Base-by-base conservation (phyloP, 2,329 filamentous ascomycete species). In the Mariannaea sp. region DNA sequence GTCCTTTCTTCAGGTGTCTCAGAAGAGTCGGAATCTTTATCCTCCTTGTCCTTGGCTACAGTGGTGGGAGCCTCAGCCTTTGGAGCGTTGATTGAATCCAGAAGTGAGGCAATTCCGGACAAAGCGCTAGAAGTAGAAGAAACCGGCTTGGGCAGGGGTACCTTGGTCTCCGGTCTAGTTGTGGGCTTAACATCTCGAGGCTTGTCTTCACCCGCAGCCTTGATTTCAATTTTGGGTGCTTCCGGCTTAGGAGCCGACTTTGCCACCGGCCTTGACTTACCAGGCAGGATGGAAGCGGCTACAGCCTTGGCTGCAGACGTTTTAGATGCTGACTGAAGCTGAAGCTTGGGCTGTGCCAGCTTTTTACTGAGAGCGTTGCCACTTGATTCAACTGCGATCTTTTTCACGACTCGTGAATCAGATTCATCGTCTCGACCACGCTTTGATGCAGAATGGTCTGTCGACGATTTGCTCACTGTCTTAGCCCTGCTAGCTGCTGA, bases 1-100 rank as follows among this genome's bases (percentile, higher is more conserved):
- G 78, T 75, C 62, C 79, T 85, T 66, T 90, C 81, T 62, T 89
- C 86, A 0, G 84, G 75, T 0, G 86, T 90, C 68, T 92, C 89
- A 0, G 78, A 74, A 1, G 76, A 73, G 14, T 88, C 71, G 1
- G 71, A 65, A n/a, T 72, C 70, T 24, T 74, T 75, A 9, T 65
- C 62, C 52, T 84, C 83, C 59, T 84, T 82, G 0, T 84, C 83
- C 59, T 84, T 82, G 0, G 79, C 72, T 51, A 81, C 80, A 4
- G 75, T 77, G 36, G 77, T 73, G 2, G 65, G 61, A 9, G 66
- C 55, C 35, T 74, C 70, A 2, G 69, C 57, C 49, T 76, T 77
- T 5, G 74, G 74, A 5, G 75, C 72, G 48, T 76, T 77, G 58
- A 78, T 78, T 9, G 75, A 76, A 50, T 80, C 79, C 16, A 85